Conservation (phyloP, 345 rosid genomes). For the Pugionium cornutum region DNA sequence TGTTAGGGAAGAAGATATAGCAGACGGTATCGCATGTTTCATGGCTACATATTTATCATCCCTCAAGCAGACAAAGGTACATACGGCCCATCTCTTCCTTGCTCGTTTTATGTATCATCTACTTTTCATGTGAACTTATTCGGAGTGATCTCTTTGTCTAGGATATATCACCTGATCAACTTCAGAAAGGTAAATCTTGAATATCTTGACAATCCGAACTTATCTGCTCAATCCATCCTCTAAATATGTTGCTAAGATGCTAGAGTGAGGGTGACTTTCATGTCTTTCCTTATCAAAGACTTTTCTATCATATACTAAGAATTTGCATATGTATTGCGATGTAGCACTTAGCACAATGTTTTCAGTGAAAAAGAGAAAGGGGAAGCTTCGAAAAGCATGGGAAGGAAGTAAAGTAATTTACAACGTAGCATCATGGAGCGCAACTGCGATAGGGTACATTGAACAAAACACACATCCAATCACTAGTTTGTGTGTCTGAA, state of each 20-base stretch:
- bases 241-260: background rate
- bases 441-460: conserved; percentile 83
- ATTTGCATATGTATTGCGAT: conserved; percentile 16
- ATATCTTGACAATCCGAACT: background rate
- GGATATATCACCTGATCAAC: conserved; percentile 91
- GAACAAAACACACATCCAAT: background rate
- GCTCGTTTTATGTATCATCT: background rate
- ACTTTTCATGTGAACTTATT: conserved; percentile 8
- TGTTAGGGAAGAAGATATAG: conserved; percentile 94
- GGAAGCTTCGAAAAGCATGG: conserved; percentile 99
- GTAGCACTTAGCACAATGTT: conserved; percentile 90
- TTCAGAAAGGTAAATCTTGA: conserved; percentile 67
- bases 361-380: conserved; percentile 76
- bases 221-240: background rate
- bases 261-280: conserved; percentile 6
- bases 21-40: conserved; percentile 90
- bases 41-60: conserved; percentile 89
- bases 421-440: conserved; percentile 97
- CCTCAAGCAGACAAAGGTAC: conserved; percentile 81
- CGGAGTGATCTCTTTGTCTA: conserved; percentile 38
- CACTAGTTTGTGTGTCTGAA: conserved; percentile 8
- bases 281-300: background rate
- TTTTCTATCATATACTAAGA: conserved; percentile 6
- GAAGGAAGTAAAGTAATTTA: conserved; percentile 95
- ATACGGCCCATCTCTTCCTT: background rate